Conservation (phyloP, 495 filamentous ascomycete genomes). For the Penicillium longicatenatum region DNA sequence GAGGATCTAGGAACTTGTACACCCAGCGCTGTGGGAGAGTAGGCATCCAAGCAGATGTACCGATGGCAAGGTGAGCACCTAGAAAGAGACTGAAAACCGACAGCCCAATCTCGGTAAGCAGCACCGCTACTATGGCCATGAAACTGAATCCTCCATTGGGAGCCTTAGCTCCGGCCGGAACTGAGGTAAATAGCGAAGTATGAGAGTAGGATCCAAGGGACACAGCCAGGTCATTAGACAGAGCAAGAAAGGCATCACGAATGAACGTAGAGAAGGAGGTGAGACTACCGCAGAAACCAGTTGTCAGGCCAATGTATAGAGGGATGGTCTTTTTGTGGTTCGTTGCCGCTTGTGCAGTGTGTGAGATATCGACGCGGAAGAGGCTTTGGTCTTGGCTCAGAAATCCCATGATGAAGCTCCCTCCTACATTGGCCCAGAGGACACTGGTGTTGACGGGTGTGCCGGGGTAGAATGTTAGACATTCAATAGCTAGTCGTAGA, state of each 20-base stretch:
- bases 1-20: not conserved
- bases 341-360: slow-evolving; percentile 19
- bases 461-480: slow-evolving; percentile 12
- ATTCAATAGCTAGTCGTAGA: slow-evolving; percentile 7
- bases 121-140: slow-evolving; percentile 66
- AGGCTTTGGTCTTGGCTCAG: slow-evolving; percentile 75
- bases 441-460: slow-evolving; percentile 67
- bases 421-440: slow-evolving; percentile 85
- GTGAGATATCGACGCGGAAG: slow-evolving; percentile 49
- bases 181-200: slow-evolving; percentile 32
- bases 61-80: slow-evolving; percentile 9
- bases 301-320: slow-evolving; percentile 79
- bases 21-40: slow-evolving; percentile 2
- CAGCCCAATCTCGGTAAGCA: slow-evolving; percentile 63
- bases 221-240: slow-evolving; percentile 64
- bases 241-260: slow-evolving; percentile 69
- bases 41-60: slow-evolving; percentile 7
- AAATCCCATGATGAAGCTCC: slow-evolving; percentile 80
- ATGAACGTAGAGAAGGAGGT: slow-evolving; percentile 84
- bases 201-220: slow-evolving; percentile 24
- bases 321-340: slow-evolving; percentile 74
- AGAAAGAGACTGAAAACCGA: slow-evolving; percentile 49
- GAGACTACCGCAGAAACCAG: slow-evolving; percentile 83
- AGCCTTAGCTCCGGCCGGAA: slow-evolving; percentile 34
- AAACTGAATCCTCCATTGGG: slow-evolving; percentile 68